These are phyloP conservation scores for Lachnum nothofagi DNA, from an alignment of 2,329 filamentous ascomycete genomes.

Conservation along the genomic window DNA sequence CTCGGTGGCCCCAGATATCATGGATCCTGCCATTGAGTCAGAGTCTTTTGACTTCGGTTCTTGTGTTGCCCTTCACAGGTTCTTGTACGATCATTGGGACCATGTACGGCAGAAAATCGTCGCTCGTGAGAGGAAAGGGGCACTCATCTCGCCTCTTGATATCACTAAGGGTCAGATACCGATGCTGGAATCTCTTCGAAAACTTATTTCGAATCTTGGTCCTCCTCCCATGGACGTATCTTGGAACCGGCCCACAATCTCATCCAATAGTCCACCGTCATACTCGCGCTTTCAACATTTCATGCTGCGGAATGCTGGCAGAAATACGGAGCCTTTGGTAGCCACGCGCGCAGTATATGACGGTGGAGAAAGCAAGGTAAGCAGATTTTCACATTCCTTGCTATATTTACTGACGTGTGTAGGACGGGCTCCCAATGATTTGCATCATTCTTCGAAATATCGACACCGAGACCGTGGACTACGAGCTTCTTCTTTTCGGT, in stretches of 20 bases:
- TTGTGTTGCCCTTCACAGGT: slow-evolving; percentile 64
- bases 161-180: slow-evolving; percentile 48
- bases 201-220: slow-evolving; percentile 60
- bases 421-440: slow-evolving; percentile 64
- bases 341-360: slow-evolving; percentile 64
- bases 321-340: slow-evolving; percentile 58
- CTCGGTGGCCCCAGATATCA: slow-evolving; percentile 51
- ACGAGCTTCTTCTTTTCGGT: slow-evolving; percentile 61
- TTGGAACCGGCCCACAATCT: slow-evolving; percentile 64
- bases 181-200: slow-evolving; percentile 55
- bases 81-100: slow-evolving; percentile 68
- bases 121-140: slow-evolving; percentile 53
- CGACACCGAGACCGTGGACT: slow-evolving; percentile 60
- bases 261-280: slow-evolving; percentile 55
- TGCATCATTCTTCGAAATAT: slow-evolving; percentile 65
- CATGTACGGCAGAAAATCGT: slow-evolving; percentile 61
- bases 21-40: slow-evolving; percentile 39
- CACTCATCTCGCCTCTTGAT: slow-evolving; percentile 51
- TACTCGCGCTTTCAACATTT: slow-evolving; percentile 69
- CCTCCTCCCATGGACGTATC: slow-evolving; percentile 64
- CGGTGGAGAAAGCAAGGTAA: slow-evolving; percentile 62
- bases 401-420: slow-evolving; percentile 8
- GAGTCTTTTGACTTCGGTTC: slow-evolving; percentile 65
- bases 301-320: slow-evolving; percentile 65
- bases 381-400: not conserved